Evolutionary conservation across 352 stramenopile species (phyloP).

Genomic region (Pythium folliculosum): DNA sequence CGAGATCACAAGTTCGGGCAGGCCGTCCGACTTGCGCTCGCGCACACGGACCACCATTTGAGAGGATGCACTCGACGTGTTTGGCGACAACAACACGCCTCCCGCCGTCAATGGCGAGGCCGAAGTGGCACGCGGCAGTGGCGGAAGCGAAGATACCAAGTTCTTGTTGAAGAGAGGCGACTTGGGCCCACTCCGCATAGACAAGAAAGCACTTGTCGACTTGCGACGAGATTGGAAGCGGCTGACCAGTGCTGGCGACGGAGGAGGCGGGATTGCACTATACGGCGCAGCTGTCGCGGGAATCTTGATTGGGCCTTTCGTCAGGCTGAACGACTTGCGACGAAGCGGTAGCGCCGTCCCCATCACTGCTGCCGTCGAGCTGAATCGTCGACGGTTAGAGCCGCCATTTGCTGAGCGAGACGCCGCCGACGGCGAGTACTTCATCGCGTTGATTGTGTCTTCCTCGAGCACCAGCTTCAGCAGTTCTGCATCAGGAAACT

Average conservation of each 20-base stretch:
- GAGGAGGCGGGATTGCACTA: neutral
- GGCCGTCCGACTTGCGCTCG: slow-evolving; percentile 46
- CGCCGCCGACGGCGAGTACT: slow-evolving; percentile 1
- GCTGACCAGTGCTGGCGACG: neutral
- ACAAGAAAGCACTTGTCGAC: slow-evolving; percentile 53
- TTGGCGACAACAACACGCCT: slow-evolving; percentile 7
- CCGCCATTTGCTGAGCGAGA: neutral
- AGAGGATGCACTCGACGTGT: slow-evolving; percentile 26
- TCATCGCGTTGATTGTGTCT: neutral
- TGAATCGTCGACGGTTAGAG: slow-evolving; percentile 33
- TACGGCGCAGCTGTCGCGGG: neutral
- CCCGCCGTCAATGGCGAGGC: slow-evolving; percentile 11
- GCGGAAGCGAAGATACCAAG: slow-evolving; percentile 11
- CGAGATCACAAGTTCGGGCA: slow-evolving; percentile 62
- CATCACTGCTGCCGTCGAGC: slow-evolving; percentile 36
- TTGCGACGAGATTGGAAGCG: slow-evolving; percentile 49
- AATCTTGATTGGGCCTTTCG: slow-evolving; percentile 51
- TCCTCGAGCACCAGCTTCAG: slow-evolving; percentile 29
- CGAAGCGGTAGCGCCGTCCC: slow-evolving; percentile 45
- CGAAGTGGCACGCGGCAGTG: slow-evolving; percentile 5
- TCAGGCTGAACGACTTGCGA: slow-evolving; percentile 70
- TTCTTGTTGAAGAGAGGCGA: slow-evolving; percentile 9
- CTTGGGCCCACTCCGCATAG: slow-evolving; percentile 9
- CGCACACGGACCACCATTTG: slow-evolving; percentile 65
- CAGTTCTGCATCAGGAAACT: slow-evolving; percentile 58